Percentiles rank a stretch among this genome's conserved stretches.
These are phyloP conservation scores for Pharnaceum exiguum DNA, from an alignment of 148 eudicot species.

Conservation along the genomic window DNA sequence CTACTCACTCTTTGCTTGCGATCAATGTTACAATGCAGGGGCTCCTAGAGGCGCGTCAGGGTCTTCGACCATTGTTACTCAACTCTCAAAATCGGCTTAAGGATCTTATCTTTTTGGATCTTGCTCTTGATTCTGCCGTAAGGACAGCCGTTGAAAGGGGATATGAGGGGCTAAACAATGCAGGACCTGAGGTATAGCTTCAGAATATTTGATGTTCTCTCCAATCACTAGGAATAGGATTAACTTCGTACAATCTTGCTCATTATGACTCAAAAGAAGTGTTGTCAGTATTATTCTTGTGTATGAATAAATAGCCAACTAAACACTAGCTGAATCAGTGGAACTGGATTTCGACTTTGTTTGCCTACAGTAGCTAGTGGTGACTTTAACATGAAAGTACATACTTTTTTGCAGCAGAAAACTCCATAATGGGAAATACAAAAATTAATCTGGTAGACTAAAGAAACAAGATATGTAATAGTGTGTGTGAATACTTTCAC, in stretches of 20 bases:
- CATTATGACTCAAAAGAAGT: background rate
- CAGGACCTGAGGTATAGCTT: constrained; percentile 76
- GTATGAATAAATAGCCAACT: background rate
- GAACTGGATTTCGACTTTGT: background rate
- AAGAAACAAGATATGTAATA: too few relatives aligned
- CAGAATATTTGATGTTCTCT: background rate
- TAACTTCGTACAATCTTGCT: constrained; percentile 1
- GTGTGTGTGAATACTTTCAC: too few relatives aligned
- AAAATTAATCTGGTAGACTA: too few relatives aligned
- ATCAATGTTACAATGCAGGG: constrained; percentile 43
- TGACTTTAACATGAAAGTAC: too few relatives aligned
- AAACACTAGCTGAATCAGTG: background rate
- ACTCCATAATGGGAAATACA: too few relatives aligned
- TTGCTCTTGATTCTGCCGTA: constrained; percentile 86
- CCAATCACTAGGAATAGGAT: background rate
- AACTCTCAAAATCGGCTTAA: constrained; percentile 68
- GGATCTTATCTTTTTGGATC: constrained; percentile 88
- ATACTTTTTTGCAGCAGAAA: too few relatives aligned
- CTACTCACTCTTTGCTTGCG: background rate
- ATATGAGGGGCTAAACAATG: constrained; percentile 78
- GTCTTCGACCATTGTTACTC: constrained; percentile 64
- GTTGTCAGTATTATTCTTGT: background rate
- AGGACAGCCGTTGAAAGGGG: constrained; percentile 94
- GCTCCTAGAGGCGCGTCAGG: constrained; percentile 82
- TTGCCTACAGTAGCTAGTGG: background rate